Base-by-base conservation (phyloP, 768 basidiomycete genomes). In the Auriscalpium vulgare region DNA sequence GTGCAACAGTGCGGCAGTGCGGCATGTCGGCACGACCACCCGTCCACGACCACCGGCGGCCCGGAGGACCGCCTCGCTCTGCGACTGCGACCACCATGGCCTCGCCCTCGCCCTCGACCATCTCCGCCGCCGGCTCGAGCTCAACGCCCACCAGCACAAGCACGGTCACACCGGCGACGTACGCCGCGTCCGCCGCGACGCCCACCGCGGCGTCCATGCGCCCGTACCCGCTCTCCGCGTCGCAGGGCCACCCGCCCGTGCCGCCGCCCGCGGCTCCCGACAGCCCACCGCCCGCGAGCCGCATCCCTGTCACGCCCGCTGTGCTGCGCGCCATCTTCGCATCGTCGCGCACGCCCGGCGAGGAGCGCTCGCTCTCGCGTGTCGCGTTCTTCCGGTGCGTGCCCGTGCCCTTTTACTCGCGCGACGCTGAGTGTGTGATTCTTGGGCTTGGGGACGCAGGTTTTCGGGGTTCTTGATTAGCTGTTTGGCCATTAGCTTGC, bases 391-490 rank as follows among this genome's bases (percentile, higher is more conserved):
- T 92, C 69, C 81, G 91, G 90, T 88, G 68, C 47, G 64, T 52
- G 54, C 55, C 37, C 19, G 19, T 5, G 8, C 7, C 34, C 37
- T 54, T 38, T 11, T 45, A 8, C 8, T 49, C 21, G n/a, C 10
- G 29, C 16, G 44, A 43, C 4, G 17, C 37, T 35, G 10, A 17
- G 13, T 10, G 54, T 46, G 19, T 10, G 8, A 56, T 35, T 46
- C 35, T 36, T 53, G 45, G 2, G 36, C 19, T 7, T 56, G 36
- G 23, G 10, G 10, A 47, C 37, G 8, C 45, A 92, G 90, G 56
- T 93, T 93, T 67, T 75, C 87, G 2, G 91, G 89, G 1, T 93
- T 91, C 65, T 65, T 93, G 51, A 68, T 93, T 47, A 92, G 91
- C 66, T 91, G 90, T 65, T 74, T 91, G 48, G 84, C 78, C 4